Conservation (phyloP, 1,284 basidiomycete species). For the Neolentinus lepideus region DNA sequence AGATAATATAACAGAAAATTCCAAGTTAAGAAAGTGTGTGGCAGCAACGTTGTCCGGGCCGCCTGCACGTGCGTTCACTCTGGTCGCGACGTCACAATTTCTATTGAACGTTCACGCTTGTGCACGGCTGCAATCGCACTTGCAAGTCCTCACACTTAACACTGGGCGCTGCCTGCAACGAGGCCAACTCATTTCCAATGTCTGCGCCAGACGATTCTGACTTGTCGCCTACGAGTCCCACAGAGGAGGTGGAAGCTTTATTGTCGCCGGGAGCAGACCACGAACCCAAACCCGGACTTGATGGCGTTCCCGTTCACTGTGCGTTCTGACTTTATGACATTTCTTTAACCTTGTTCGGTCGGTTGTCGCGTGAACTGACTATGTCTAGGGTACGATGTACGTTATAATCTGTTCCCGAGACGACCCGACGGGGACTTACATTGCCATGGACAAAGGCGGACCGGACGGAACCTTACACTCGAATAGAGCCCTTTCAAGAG, state of each 20-base stretch:
- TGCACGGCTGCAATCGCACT: neutral
- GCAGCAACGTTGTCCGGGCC: no score
- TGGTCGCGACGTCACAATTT: neutral
- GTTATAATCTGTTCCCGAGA: conserved; percentile 16
- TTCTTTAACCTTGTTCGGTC: conserved; percentile 4
- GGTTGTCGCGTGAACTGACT: conserved; percentile 12
- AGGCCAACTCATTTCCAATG: conserved; percentile 1
- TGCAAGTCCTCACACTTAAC: neutral
- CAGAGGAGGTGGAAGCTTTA: conserved; percentile 22
- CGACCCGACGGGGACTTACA: conserved; percentile 5
- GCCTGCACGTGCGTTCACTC: no score
- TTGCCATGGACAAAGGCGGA: conserved; percentile 46
- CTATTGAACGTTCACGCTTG: neutral
- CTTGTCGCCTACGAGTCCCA: conserved; percentile 19
- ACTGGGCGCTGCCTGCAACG: neutral
- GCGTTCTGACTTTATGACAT: conserved; percentile 4
- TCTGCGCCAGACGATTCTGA: conserved; percentile 10
- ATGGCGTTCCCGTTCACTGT: conserved; percentile 19
- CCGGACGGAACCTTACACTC: conserved; percentile 73
- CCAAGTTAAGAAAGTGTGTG: no score
- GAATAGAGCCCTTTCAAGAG: conserved; percentile 76
- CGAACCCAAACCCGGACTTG: conserved; percentile 19
- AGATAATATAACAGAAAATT: no score
- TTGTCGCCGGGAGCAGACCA: conserved; percentile 13
- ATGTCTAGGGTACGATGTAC: conserved; percentile 39